A percentile compares a stretch with the other conserved stretches of the same genome.
Conservation (phyloP, 2,329 filamentous ascomycete genomes). For the Claviceps lovelessii region DNA sequence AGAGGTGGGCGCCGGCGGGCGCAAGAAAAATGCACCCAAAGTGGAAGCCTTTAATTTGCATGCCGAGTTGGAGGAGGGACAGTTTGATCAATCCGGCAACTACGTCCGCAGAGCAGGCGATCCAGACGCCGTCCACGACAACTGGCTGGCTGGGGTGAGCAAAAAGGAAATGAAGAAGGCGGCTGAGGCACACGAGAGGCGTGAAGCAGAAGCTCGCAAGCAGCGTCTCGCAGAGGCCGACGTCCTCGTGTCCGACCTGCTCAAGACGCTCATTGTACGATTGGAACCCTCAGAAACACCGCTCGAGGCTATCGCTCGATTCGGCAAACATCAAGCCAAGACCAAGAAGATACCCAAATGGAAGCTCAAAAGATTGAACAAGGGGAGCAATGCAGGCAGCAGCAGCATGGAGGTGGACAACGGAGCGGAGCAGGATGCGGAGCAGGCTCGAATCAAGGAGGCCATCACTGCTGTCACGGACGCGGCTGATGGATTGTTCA, state of each 20-base stretch:
- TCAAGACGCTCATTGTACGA: constrained; percentile 56
- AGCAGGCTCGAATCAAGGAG: constrained; percentile 54
- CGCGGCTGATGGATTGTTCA: constrained; percentile 74
- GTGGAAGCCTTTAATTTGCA: constrained; percentile 94
- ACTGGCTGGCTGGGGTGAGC: constrained; percentile 80
- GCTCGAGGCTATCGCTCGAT: constrained; percentile 70
- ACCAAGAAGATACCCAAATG: constrained; percentile 47
- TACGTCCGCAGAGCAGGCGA: constrained; percentile 81
- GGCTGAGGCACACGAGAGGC: constrained; percentile 71
- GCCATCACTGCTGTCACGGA: constrained; percentile 74
- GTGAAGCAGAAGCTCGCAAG: constrained; percentile 61
- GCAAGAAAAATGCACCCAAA: constrained; percentile 86
- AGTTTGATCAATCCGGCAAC: constrained; percentile 83
- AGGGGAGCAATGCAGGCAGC: constrained; percentile 27
- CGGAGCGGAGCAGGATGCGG: constrained; percentile 42
- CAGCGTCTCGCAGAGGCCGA: constrained; percentile 62
- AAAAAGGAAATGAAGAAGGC: constrained; percentile 89
- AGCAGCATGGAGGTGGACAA: constrained; percentile 55
- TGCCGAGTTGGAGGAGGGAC: constrained; percentile 78
- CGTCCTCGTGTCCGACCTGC: constrained; percentile 56
- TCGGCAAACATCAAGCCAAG: constrained; percentile 55
- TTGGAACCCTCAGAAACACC: constrained; percentile 74
- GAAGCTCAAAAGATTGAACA: constrained; percentile 55
- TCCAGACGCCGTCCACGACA: constrained; percentile 79
- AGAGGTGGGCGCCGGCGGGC: constrained; percentile 76